Percentiles rank a stretch among this genome's conserved stretches.
Conservation (phyloP, 176 grass and related monocot species). For the Lolium multiflorum region DNA sequence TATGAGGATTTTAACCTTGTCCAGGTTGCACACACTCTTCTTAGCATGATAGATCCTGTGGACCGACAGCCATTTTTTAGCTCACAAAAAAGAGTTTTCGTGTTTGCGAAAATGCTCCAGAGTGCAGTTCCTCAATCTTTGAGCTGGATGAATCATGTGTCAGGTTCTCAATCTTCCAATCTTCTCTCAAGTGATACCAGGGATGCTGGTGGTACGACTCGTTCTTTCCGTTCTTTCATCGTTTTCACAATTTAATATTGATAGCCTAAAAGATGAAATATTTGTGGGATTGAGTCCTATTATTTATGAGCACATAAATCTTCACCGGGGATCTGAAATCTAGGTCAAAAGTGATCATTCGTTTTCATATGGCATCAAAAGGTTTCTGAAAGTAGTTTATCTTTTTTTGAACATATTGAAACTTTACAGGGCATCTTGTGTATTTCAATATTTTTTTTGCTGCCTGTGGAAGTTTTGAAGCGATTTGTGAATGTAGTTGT, state of each 20-base stretch:
- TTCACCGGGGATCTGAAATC: conserved; percentile 18
- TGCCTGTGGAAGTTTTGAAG: neutral
- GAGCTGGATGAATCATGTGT: conserved; percentile 51
- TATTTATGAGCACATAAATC: conserved; percentile 22
- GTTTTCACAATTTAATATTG: conserved; percentile 36
- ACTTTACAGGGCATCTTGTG: neutral
- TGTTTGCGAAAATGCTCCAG: conserved; percentile 93
- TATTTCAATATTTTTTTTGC: conserved; percentile 2
- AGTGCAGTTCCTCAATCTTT: conserved; percentile 77
- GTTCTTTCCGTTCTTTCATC: conserved; percentile 35
- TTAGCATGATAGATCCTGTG: conserved; percentile 80
- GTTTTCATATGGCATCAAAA: conserved; percentile 25
- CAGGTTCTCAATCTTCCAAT: conserved; percentile 42
- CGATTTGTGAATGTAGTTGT: conserved; percentile 11
- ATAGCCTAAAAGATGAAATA: conserved; percentile 35
- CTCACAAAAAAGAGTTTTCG: conserved; percentile 67
- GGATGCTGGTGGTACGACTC: conserved; percentile 51
- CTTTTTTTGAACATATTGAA: neutral
- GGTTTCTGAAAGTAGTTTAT: neutral
- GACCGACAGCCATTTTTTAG: conserved; percentile 65
- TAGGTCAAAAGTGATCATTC: conserved; percentile 34
- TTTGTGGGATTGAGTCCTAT: neutral
- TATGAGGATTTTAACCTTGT: conserved; percentile 44
- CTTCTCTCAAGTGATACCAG: conserved; percentile 38
- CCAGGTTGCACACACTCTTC: conserved; percentile 88